Evolutionary conservation across 1,284 basidiomycete genomes (phyloP), one percentile per base, ranked within the genome.

Genomic region (Anthracocystis panici-leucophaei): DNA sequence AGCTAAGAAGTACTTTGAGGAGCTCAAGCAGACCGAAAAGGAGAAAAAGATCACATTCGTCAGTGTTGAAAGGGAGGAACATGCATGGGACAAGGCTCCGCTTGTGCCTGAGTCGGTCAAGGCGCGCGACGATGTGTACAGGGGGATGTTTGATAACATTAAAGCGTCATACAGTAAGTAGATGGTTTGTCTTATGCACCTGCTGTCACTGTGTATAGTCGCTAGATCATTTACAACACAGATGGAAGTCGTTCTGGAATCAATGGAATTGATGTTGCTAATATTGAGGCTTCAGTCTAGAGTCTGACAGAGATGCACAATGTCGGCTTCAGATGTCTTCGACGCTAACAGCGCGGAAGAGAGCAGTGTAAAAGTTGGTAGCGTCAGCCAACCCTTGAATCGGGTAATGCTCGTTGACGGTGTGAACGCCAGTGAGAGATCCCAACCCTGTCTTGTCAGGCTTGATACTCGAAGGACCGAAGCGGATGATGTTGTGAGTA

Each of bases 321-420:
- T 12, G 31, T 38, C 14, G 11, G 11, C 35, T 21, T 66, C 53
- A 84, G 55, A 74, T 23, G 6, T 77, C 59, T 40, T 76, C 75
- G 50, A 83, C 74, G 51, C 86, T 83, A 6, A 86, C 82, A 78
- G 88, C 88, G 18, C 79, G 80, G 35, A 88, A 77, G 20, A 89
- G 83, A 67, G 87, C 86, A 67, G 87, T 87, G 82, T 86, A 88
- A 82, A 88, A 88, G 41, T 85, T 77, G 44, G 87, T 87, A 11
- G 86, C 86, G 52, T 85, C 85, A 27, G 87, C 82, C 60, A 88
- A 87, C 1, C 85, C 87, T 35, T 82, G 72, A 50, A 81, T 84
- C 25, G 64, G 52, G 72, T 66, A 76, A 87, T 88, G 86, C 87
- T 91, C 90, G 70, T 91, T 89, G 52, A 91, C 89, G 2, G 91